Evolutionary conservation across 768 basidiomycete species (phyloP).

Genomic region (Pleurotus sapidus): DNA sequence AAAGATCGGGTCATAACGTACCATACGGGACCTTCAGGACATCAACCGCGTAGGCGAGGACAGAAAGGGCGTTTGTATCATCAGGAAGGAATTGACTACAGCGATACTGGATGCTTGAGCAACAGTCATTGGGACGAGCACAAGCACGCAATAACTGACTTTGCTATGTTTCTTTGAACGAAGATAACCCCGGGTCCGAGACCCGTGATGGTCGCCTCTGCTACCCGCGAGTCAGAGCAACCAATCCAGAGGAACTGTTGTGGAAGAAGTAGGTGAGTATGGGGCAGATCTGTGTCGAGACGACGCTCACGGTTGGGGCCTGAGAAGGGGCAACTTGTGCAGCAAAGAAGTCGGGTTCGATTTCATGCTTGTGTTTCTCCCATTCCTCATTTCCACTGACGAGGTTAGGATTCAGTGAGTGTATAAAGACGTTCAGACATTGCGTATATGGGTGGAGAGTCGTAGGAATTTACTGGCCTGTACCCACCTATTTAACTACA

Average conservation of each 20-base stretch:
- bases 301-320: background rate
- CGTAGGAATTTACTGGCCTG: too few relatives aligned
- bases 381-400: conserved; percentile 25
- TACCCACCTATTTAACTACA: too few relatives aligned
- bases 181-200: conserved; percentile 80
- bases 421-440: too few relatives aligned
- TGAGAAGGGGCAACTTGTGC: background rate
- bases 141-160: conserved; percentile 41
- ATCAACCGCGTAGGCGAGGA: conserved; percentile 71
- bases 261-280: background rate
- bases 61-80: conserved; percentile 71
- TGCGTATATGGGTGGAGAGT: too few relatives aligned
- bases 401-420: conserved; percentile 18
- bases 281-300: too few relatives aligned
- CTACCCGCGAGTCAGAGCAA: conserved; percentile 83
- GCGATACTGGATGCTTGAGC: background rate
- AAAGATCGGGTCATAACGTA: conserved; percentile 35
- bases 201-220: conserved; percentile 70
- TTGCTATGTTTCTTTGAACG: conserved; percentile 85
- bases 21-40: conserved; percentile 75
- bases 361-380: background rate
- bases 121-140: background rate
- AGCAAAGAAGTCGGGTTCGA: background rate
- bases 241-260: conserved; percentile 75
- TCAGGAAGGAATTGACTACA: conserved; percentile 16